A percentile compares a stretch with the other conserved stretches of the same genome.
phyloP scores from a whole-genome alignment of 495 filamentous ascomycete genomes.

The Podospora sp. region DNA sequence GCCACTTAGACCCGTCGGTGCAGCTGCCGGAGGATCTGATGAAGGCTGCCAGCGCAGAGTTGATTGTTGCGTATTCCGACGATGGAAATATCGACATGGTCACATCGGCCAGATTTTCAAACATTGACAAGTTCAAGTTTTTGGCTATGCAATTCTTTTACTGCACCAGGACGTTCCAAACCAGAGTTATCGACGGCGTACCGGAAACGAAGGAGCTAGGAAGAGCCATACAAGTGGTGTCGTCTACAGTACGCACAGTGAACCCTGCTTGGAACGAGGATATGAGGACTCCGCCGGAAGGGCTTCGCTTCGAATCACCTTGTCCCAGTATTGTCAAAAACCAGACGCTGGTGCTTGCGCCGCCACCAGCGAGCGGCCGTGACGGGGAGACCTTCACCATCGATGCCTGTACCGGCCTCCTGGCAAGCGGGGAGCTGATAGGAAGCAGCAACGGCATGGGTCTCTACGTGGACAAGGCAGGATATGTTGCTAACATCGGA shows the following conservation, averaged over 20 bases:
- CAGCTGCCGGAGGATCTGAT: background rate
- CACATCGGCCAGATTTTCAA: background rate
- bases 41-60: background rate
- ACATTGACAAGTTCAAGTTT: slow-evolving; percentile 2
- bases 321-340: background rate
- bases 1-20: background rate
- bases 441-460: background rate
- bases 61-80: background rate
- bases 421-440: background rate
- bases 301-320: background rate
- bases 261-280: background rate
- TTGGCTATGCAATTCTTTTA: background rate
- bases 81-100: background rate
- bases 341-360: background rate
- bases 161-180: background rate
- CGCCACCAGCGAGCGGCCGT: background rate
- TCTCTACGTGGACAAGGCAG: too few species aligned
- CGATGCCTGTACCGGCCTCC: background rate
- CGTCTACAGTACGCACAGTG: background rate
- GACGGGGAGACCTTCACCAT: background rate
- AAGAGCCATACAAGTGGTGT: background rate
- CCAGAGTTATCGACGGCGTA: background rate
- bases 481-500: background rate
- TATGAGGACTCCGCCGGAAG: background rate
- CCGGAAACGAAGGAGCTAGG: background rate